Percentiles rank a stretch among this genome's conserved stretches.
phyloP scores from a whole-genome alignment of 768 basidiomycete species.

The Lentinula lateritia region DNA sequence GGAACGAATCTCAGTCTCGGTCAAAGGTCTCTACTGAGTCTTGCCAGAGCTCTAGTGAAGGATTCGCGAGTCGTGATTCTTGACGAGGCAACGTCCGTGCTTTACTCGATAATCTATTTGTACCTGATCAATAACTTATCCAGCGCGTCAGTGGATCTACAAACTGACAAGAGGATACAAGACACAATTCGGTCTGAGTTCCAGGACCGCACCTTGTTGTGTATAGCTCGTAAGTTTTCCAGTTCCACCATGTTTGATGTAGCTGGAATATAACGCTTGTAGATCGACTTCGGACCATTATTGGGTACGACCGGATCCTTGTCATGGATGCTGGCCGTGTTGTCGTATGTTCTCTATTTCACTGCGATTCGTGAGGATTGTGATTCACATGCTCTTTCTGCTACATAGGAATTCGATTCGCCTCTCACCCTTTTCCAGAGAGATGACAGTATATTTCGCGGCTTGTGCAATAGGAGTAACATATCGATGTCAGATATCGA shows the following conservation, averaged over 20 bases:
- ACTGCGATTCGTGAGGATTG: slow-evolving; percentile 8
- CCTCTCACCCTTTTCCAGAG: slow-evolving; percentile 45
- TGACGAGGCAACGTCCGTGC: slow-evolving; percentile 47
- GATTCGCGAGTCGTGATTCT: slow-evolving; percentile 57
- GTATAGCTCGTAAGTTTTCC: slow-evolving; percentile 47
- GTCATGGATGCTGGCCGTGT: slow-evolving; percentile 59
- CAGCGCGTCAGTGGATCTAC: slow-evolving; percentile 50
- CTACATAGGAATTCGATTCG: slow-evolving; percentile 48
- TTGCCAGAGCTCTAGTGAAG: slow-evolving; percentile 64
- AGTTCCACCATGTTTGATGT: not conserved
- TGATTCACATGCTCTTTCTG: not conserved
- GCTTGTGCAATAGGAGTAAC: slow-evolving; percentile 52
- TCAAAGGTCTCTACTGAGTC: slow-evolving; percentile 51
- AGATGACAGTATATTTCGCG: slow-evolving; percentile 49
- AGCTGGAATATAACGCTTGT: not conserved
- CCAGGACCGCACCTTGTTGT: slow-evolving; percentile 52
- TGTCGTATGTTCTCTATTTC: slow-evolving; percentile 19
- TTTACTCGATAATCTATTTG: not conserved
- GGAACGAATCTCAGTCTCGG: slow-evolving; percentile 58
- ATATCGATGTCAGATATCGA: slow-evolving; percentile 44
- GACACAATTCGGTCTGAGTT: slow-evolving; percentile 59
- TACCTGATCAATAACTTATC: not conserved
- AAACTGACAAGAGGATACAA: slow-evolving; percentile 66
- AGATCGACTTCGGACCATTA: slow-evolving; percentile 61
- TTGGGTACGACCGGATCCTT: slow-evolving; percentile 58